phyloP scores from a whole-genome alignment of 2,329 filamentous ascomycete genomes.

The Cadophora luteo-olivacea region DNA sequence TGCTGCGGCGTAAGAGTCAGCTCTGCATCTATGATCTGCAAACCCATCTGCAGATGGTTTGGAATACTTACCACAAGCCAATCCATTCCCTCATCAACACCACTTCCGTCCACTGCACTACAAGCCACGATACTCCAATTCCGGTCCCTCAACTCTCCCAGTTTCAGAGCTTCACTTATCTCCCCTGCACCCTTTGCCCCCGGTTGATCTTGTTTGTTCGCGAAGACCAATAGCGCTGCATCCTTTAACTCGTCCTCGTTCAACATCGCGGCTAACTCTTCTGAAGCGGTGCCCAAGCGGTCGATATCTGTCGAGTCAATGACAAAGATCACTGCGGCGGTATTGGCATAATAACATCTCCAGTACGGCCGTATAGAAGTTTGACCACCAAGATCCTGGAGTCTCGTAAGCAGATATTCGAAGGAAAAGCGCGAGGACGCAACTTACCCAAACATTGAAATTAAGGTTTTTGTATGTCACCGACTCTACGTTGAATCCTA shows the following conservation, averaged over 20 bases:
- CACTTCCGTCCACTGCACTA: slow-evolving; percentile 92
- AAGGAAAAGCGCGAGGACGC: slow-evolving; percentile 2
- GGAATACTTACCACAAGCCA: slow-evolving; percentile 72
- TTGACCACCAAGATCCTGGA: slow-evolving; percentile 89
- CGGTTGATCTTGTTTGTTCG: slow-evolving; percentile 98
- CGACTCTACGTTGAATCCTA: slow-evolving; percentile 99
- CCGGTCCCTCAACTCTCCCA: slow-evolving; percentile 90
- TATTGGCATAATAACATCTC: slow-evolving; percentile 99
- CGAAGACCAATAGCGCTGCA: slow-evolving; percentile 90
- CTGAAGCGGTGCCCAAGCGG: slow-evolving; percentile 86
- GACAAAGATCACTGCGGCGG: slow-evolving; percentile 97
- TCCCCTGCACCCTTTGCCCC: slow-evolving; percentile 96
- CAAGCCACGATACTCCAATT: slow-evolving; percentile 99
- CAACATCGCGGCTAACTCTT: slow-evolving; percentile 93
- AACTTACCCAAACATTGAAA: slow-evolving; percentile 94
- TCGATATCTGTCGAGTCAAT: slow-evolving; percentile 99
- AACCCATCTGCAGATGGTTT: neutral
- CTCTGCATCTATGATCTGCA: neutral
- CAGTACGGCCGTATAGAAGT: slow-evolving; percentile 99
- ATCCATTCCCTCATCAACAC: slow-evolving; percentile 97
- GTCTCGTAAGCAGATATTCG: slow-evolving; percentile 18
- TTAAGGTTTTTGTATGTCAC: slow-evolving; percentile 98
- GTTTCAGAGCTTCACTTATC: slow-evolving; percentile 89
- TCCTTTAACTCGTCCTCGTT: slow-evolving; percentile 97
- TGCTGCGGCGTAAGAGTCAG: slow-evolving; percentile 38